phyloP scores from a whole-genome alignment of 495 filamentous ascomycete genomes.

The Barbatosphaeria neglecta region DNA sequence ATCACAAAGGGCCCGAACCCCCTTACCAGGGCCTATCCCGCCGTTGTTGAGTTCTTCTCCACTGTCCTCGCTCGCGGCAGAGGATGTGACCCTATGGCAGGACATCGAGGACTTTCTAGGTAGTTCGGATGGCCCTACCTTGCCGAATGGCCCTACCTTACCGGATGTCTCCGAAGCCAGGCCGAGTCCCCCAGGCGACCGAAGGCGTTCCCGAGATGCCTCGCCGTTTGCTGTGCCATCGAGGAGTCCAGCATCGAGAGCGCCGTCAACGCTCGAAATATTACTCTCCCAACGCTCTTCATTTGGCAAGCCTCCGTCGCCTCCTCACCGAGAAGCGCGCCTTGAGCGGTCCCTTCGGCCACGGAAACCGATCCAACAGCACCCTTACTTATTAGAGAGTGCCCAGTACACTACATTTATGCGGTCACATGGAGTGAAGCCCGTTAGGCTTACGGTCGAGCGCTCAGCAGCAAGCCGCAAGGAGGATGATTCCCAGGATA shows the following conservation, averaged over 20 bases:
- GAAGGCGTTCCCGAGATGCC: not conserved
- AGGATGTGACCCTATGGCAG: not conserved
- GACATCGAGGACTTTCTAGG: not conserved
- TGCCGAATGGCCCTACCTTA: not conserved
- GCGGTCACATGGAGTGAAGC: constrained; percentile 50
- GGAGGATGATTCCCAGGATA: constrained; percentile 37
- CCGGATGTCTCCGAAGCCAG: no score
- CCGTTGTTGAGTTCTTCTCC: not conserved
- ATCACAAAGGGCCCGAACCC: not conserved
- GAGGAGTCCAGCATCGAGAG: not conserved
- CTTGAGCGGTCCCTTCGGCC: constrained; percentile 44
- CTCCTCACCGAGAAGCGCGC: constrained; percentile 9
- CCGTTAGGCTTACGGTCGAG: constrained; percentile 38
- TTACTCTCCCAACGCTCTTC: not conserved
- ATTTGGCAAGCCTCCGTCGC: constrained; percentile 6
- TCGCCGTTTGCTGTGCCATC: not conserved
- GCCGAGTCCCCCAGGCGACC: not conserved
- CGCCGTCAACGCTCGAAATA: not conserved
- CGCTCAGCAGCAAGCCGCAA: constrained; percentile 14
- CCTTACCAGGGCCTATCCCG: not conserved
- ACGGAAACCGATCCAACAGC: constrained; percentile 63
- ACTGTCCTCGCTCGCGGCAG: not conserved
- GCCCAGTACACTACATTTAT: constrained; percentile 52
- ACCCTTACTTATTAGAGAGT: constrained; percentile 59
- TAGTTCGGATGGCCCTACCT: not conserved